Evolutionary conservation across 805 yeast genomes (phyloP).

Genomic region (Pichia eremophila): DNA sequence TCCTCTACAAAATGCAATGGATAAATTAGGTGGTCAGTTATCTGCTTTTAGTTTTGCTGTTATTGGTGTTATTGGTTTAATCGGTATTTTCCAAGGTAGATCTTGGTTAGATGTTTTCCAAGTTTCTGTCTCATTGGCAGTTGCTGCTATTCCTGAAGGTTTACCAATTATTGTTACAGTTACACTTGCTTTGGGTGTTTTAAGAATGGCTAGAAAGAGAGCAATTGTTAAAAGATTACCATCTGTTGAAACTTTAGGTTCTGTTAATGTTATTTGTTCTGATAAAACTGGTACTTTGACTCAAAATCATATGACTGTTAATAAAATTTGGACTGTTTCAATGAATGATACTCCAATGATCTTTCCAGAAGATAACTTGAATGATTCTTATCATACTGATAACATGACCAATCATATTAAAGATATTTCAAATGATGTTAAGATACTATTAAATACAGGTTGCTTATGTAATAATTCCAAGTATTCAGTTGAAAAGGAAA

Average conservation of each 20-base stretch:
- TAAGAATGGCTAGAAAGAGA: constrained; percentile 89
- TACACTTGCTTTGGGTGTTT: constrained; percentile 89
- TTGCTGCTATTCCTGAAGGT: constrained; percentile 99
- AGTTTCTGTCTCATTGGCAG: constrained; percentile 93
- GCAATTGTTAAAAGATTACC: constrained; percentile 94
- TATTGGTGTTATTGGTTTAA: constrained; percentile 82
- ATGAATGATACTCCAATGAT: constrained; percentile 26
- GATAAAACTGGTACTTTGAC: constrained; percentile 91
- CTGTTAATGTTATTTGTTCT: constrained; percentile 86
- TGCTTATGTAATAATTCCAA: constrained; percentile 69
- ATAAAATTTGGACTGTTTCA: constrained; percentile 72
- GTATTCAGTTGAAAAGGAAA: constrained; percentile 58
- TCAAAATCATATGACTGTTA: constrained; percentile 84
- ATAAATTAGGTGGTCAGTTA: constrained; percentile 83
- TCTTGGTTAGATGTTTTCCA: constrained; percentile 97
- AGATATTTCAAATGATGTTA: constrained; percentile 46
- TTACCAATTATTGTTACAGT: constrained; percentile 97
- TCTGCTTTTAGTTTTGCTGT: constrained; percentile 77
- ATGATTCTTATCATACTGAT: constrained; percentile 10
- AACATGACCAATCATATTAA: constrained; percentile 31
- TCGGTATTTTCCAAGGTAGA: constrained; percentile 88
- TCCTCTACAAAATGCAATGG: constrained; percentile 94
- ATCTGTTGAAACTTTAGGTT: constrained; percentile 89
- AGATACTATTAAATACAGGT: constrained; percentile 51
- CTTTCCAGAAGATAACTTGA: constrained; percentile 21